phyloP scores from a whole-genome alignment of 2,329 filamentous ascomycete species.

The Monosporascus sp. region DNA sequence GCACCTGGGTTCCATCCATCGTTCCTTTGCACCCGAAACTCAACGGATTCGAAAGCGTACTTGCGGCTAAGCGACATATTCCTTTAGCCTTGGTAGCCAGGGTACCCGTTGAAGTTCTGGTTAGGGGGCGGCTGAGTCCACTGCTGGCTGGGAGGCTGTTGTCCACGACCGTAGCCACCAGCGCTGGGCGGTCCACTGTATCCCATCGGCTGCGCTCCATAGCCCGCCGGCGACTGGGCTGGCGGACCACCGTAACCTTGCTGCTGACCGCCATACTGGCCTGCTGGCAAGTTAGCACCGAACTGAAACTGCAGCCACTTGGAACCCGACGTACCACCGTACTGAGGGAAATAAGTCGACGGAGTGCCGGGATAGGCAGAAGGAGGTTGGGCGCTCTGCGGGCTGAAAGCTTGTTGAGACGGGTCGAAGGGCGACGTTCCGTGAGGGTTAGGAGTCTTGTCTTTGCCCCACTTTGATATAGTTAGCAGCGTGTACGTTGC shows the following conservation, averaged over 20 bases:
- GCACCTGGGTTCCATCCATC: neutral
- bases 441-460: conserved; percentile 73
- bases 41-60: conserved; percentile 4
- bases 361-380: conserved; percentile 71
- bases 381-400: conserved; percentile 68
- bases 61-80: conserved; percentile 1
- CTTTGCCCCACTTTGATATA: conserved; percentile 83
- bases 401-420: conserved; percentile 62
- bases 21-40: conserved; percentile 1
- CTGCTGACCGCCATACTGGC: conserved; percentile 59
- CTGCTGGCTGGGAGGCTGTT: conserved; percentile 51
- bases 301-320: conserved; percentile 48
- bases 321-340: conserved; percentile 61
- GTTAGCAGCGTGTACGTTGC: conserved; percentile 24
- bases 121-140: conserved; percentile 47
- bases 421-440: conserved; percentile 66
- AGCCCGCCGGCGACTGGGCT: conserved; percentile 55
- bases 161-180: conserved; percentile 78
- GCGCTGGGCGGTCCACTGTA: conserved; percentile 70
- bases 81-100: conserved; percentile 55
- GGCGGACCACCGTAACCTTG: conserved; percentile 59
- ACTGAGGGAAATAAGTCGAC: conserved; percentile 86
- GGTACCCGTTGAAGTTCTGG: conserved; percentile 57
- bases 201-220: conserved; percentile 63
- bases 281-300: conserved; percentile 32